Percentiles rank a stretch among this genome's conserved stretches.
Evolutionary conservation across 257 asterid species (phyloP).

Genomic region (Solanum gracilifrons): DNA sequence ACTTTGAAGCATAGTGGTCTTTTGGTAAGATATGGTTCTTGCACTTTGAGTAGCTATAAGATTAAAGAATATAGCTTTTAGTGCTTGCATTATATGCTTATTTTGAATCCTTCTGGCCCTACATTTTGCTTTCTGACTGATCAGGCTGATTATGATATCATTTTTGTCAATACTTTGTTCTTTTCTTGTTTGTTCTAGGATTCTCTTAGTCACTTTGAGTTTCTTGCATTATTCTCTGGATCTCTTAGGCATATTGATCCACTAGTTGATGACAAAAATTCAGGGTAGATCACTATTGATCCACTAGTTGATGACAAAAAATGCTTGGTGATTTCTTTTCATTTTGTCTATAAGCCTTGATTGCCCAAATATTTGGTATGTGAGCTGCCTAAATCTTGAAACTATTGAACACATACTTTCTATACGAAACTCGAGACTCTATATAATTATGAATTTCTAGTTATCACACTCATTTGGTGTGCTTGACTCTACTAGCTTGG

Average conservation of each 20-base stretch:
- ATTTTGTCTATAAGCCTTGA: neutral
- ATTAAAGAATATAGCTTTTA: neutral
- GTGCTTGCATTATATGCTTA: neutral
- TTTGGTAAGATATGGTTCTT: neutral
- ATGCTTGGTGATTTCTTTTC: neutral
- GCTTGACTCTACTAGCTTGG: neutral
- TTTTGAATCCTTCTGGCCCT: neutral
- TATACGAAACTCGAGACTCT: neutral
- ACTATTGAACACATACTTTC: neutral
- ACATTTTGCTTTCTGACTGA: neutral
- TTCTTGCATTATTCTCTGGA: neutral
- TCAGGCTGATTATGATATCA: neutral
- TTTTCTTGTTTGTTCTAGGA: neutral
- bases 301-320: neutral
- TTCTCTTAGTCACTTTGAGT: neutral
- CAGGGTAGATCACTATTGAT: neutral
- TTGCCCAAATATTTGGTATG: neutral
- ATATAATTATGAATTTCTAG: neutral
- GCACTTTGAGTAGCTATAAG: neutral
- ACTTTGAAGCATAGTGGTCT: neutral
- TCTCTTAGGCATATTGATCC: neutral
- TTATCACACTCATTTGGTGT: neutral
- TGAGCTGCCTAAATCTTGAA: neutral
- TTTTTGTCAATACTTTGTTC: neutral
- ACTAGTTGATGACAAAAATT: neutral